These are phyloP conservation scores for Micractinium conductrix DNA, from an alignment of 139 green algal genomes.

Conservation along the genomic window DNA sequence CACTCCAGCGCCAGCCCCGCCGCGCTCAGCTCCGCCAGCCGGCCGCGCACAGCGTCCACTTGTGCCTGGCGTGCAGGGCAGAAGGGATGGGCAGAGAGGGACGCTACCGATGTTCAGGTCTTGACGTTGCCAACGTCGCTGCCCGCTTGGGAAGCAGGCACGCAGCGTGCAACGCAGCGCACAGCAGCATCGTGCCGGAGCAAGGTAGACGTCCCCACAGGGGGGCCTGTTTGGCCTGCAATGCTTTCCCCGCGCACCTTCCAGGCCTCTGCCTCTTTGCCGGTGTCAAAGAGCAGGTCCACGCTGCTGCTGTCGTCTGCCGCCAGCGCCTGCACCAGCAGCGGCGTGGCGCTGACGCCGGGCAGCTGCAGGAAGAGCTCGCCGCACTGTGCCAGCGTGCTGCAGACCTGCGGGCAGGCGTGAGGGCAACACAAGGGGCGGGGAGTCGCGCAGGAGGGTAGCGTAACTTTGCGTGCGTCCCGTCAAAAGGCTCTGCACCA, in stretches of 20 bases:
- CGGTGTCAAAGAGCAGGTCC: conserved; percentile 49
- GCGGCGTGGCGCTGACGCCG: conserved; percentile 15
- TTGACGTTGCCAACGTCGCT: no score
- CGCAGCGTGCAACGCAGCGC: no score
- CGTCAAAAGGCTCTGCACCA: neutral
- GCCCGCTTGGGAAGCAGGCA: no score
- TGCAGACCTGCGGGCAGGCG: conserved; percentile 45
- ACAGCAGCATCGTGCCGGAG: no score
- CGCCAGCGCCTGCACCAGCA: conserved; percentile 38
- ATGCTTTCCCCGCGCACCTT: neutral
- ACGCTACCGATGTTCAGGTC: no score
- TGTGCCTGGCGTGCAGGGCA: conserved; percentile 43
- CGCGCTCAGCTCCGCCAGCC: conserved; percentile 54
- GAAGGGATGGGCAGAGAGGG: no score
- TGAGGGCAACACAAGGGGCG: neutral
- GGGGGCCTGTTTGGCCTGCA: no score
- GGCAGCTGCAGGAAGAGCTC: conserved; percentile 77
- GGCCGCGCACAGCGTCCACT: conserved; percentile 6
- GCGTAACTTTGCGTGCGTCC: no score
- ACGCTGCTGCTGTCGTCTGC: neutral
- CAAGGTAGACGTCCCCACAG: no score
- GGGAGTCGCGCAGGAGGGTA: neutral
- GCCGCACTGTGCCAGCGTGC: conserved; percentile 60
- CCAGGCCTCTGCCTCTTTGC: conserved; percentile 53
- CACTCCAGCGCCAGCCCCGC: conserved; percentile 63